phyloP scores from a whole-genome alignment of 768 basidiomycete genomes.

The Auriscalpium microsporum region DNA sequence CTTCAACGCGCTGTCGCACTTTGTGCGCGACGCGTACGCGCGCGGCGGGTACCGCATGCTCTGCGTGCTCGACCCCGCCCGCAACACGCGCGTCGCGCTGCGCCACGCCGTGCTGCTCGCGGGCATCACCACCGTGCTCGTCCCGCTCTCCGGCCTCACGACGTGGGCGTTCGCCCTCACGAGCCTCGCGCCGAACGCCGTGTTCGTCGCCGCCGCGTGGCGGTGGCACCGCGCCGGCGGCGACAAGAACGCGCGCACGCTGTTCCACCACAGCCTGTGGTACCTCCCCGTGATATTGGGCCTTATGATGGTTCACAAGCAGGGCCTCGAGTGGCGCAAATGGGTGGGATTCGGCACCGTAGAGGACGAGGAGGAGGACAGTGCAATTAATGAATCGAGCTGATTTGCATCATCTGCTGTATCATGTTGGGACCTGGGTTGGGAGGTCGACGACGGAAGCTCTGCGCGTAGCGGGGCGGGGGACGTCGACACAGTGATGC shows the following conservation, averaged over 20 bases:
- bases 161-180: slow-evolving; percentile 83
- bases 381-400: no score
- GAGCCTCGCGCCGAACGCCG: slow-evolving; percentile 62
- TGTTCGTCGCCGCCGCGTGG: slow-evolving; percentile 63
- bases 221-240: slow-evolving; percentile 63
- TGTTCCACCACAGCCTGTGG: slow-evolving; percentile 82
- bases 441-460: no score
- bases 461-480: no score
- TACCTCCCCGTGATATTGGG: slow-evolving; percentile 85
- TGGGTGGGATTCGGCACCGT: slow-evolving; percentile 39
- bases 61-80: slow-evolving; percentile 62
- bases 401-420: no score
- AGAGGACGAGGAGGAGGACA: slow-evolving; percentile 2
- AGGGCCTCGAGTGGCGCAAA: slow-evolving; percentile 67
- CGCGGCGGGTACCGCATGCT: slow-evolving; percentile 94
- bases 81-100: slow-evolving; percentile 80
- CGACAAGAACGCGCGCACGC: slow-evolving; percentile 66
- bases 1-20: slow-evolving; percentile 88
- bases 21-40: slow-evolving; percentile 83
- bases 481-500: no score
- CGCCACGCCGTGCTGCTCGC: slow-evolving; percentile 72
- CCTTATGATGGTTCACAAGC: slow-evolving; percentile 93
- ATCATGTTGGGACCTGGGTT: no score
- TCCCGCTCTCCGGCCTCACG: slow-evolving; percentile 89
- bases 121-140: slow-evolving; percentile 69